Evolutionary conservation across 768 basidiomycete genomes (phyloP).

Genomic region (Lepiota brunneoincarnata): DNA sequence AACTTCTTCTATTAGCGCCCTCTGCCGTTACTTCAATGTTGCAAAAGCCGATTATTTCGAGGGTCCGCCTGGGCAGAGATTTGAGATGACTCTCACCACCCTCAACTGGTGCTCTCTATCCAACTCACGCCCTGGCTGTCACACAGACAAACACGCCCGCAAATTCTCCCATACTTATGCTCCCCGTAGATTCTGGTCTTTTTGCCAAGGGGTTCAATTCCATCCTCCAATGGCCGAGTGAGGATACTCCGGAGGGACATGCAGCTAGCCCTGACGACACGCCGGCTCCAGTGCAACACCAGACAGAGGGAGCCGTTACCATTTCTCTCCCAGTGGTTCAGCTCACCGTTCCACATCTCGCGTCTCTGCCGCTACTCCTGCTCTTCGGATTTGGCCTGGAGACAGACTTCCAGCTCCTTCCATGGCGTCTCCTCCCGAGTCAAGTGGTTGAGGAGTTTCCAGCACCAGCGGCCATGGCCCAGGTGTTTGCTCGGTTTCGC

Average conservation of each 20-base stretch:
- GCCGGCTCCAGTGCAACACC: conserved; percentile 31
- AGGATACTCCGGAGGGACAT: conserved; percentile 7
- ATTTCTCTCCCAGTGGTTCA: conserved; percentile 54
- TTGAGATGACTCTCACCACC: conserved; percentile 44
- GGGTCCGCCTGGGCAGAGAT: conserved; percentile 34
- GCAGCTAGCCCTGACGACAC: conserved; percentile 28
- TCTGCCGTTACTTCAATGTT: conserved; percentile 45
- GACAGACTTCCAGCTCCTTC: conserved; percentile 42
- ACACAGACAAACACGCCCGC: conserved; percentile 26
- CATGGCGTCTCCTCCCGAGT: conserved; percentile 51
- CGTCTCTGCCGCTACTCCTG: conserved; percentile 54
- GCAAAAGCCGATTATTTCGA: conserved; percentile 18
- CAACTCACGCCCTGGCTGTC: conserved; percentile 58
- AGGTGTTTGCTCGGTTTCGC: conserved; percentile 38
- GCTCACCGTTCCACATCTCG: conserved; percentile 47
- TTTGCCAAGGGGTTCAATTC: conserved; percentile 38
- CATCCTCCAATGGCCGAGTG: conserved; percentile 26
- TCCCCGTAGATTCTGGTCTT: conserved; percentile 51
- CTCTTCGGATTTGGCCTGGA: conserved; percentile 58
- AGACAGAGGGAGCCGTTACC: conserved; percentile 22
- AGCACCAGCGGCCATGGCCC: conserved; percentile 55
- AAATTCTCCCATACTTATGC: conserved; percentile 33
- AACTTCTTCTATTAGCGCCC: conserved; percentile 28
- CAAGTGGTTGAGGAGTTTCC: conserved; percentile 60
- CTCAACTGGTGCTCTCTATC: conserved; percentile 40